Evolutionary conservation across 2,329 filamentous ascomycete species (phyloP), one percentile per base, ranked within the genome.

Genomic region (Stachybotrys chlorohalonatus): DNA sequence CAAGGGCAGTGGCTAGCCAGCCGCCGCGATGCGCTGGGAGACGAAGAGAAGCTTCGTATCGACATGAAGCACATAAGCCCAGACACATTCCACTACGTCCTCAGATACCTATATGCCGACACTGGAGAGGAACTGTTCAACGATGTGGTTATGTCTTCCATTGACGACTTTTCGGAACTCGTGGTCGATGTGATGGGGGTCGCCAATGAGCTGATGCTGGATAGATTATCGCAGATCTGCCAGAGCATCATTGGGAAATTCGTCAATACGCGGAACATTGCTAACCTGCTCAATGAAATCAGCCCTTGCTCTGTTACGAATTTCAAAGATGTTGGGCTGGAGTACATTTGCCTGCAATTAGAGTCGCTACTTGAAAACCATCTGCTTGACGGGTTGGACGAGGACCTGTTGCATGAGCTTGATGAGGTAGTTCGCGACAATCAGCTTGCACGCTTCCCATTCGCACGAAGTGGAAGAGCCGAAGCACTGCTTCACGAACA

Each of bases 171-270:
- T 58, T 83, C 92, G 5, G 91, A 97, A 62, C 75, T 94, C n/a
- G 80, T 96, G 8, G 81, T 97, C 72, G 91, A 96, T 62, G 89
- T 97, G 49, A 86, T 97, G 80, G 84, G 84, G 54, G 86, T 90
- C 53, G 90, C 92, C 11, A 94, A 99, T 66, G 93, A 99, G 69
- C 75, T 99, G 55, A 96, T 99, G 92, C 80, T 99, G 50, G 91
- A 96, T 66, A 82, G 92, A 7, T 74, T 99, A 6, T 90, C 90
- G 6, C 89, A 96, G 67, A 84, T 95, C 31, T 97, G 94, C 68
- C 94, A 99, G 67, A 84, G 82, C 56, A 73, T 91, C 24, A 81
- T 97, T 56, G 92, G 91, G 42, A 83, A 82, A 52, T 95, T 94
- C 70, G 87, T 91, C n/a, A 90, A 84, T 51, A 87, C 84, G 6